Base-by-base conservation (phyloP, 108 stramenopile species). In the Epithemia pelagica region DNA sequence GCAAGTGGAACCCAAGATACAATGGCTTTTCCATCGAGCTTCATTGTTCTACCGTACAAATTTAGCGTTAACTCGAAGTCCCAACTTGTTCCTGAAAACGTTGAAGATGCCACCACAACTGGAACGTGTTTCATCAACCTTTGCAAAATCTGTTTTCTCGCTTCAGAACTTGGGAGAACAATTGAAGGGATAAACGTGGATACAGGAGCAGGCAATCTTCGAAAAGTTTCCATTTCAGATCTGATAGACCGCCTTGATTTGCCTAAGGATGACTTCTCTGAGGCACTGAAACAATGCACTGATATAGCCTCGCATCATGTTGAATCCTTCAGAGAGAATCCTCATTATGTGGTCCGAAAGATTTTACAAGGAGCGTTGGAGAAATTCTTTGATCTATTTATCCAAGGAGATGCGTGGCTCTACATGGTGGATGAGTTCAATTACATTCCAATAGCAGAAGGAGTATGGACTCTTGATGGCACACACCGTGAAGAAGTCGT, bases 341-440 rank as follows among this genome's bases (percentile, higher is more conserved):
- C 88, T 22, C 67, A 68, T 29, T 57, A 62, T 15, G 76, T 70
- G 2, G 76, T 78, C 27, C 72, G 58, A n/a, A 82, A 71, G 61
- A 58, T 83, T 23, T 68, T 89, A 21, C 59, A 74, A 58, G 56
- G 74, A 61, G 58, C 69, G 22, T 56, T 77, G 10, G 30, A 54
- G 15, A 62, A 70, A 26, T 59, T 89, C 15, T 46, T 46, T 46
- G 37, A 46, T 1, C 54, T 28, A 8, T 66, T 62, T 23, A 58
- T 68, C 61, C 82, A 74, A 71, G 67, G 67, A 30, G 75, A 89
- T 51, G 59, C 71, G 25, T 67, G 63, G 61, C 65, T 89, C 2
- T 89, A 89, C 62, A 65, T 86, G 20, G 78, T 89, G 28, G 88
- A 89, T 31, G 88, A 89, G 61, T 77, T 58, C 62, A 62, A 54